Evolutionary conservation across 1,284 basidiomycete species (phyloP), one percentile per base, ranked within the genome.

Genomic region (Cryptococcus jaspeensis): DNA sequence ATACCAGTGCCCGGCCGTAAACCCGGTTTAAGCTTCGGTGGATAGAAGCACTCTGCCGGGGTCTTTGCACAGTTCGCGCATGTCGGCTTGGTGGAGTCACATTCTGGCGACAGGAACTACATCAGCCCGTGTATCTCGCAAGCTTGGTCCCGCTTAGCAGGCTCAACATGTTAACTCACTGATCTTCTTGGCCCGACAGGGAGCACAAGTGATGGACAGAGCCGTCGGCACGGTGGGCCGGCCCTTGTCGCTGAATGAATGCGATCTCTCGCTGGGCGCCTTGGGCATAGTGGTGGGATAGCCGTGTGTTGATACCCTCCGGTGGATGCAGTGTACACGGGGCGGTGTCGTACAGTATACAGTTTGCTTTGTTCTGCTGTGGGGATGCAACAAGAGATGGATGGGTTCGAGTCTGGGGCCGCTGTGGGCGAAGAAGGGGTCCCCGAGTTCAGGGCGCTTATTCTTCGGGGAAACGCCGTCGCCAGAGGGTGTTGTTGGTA

Each of bases 21-120:
- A 1, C 77, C 77, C 1, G 77, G 77, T 58, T 78, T 78, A 49
- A 70, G 69, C 60, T 74, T 76, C 48, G 70, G 58, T 11, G 74
- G 69, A 47, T 78, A 78, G 23, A 69, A 63, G 50, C 76, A 78
- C 11, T 71, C 71, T 8, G 56, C 48, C 2, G 73, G 71, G 32
- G 65, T 69, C 52, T 73, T 74, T 50, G 15, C 23, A 61, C 71
- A 73, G 50, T 73, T 70, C 13, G 62, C 50, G 47, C 71, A 73
- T 32, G 58, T 56, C 11, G 71, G 71, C 53, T 71, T 71, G 16
- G 57, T 61, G 12, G 63, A 64, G 53, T 73, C 70, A 51, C 71
- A 73, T 51, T 73, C 69, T 71, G 50, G 15, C 2, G 42, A 1
- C 35, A 22, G 32, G 38, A 11, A 18, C 16, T 45, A 16, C n/a